Evolutionary conservation across 768 basidiomycete species (phyloP), one percentile per base, ranked within the genome.

Genomic region (Phylloporus arenicola): DNA sequence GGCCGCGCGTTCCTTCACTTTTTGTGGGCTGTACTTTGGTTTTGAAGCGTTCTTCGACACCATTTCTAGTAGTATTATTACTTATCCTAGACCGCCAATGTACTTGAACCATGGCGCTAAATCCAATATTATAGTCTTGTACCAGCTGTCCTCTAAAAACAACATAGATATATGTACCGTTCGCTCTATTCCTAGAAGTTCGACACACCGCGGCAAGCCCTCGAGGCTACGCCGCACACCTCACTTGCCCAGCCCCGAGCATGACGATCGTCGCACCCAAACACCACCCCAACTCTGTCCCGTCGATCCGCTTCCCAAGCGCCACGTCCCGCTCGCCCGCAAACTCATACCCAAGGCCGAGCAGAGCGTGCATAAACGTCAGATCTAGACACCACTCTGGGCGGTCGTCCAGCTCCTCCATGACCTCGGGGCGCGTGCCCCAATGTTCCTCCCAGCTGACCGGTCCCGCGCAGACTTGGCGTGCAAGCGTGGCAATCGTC

Each of bases 371-470:
- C 93, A 92, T 91, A 68, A 95, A 99, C 38, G 91, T 97, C 62
- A 98, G 68, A 66, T 99, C 95, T 35, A 97, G 77, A 67, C 96
- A 99, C 76, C 87, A 94, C 73, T 97, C 95, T 0, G 95, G 93
- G 10, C 94, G 76, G 43, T 74, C 89, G 43, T 79, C 74, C 6
- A 98, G 72, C 62, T 96, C 95, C 1, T 68, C 74, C 66, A 86
- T 74, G 31, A 79, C 79, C 1, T 63, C 66, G 6, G 68, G 62
- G 63, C 76, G 67, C 14, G 61, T 51, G n/a, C 70, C 68, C 78
- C 78, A 81, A 35, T 70, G 70, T 24, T 69, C 59, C 19, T 57
- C 48, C 88, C 92, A 92, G 24, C 75, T 68, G 0, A 68, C 47
- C 2, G 73, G 78, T 1, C 94, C 93, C 5, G 68, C 68, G 62